These are phyloP conservation scores for Exophiala spinifera DNA, from an alignment of 2,329 filamentous ascomycete genomes.

Conservation along the genomic window DNA sequence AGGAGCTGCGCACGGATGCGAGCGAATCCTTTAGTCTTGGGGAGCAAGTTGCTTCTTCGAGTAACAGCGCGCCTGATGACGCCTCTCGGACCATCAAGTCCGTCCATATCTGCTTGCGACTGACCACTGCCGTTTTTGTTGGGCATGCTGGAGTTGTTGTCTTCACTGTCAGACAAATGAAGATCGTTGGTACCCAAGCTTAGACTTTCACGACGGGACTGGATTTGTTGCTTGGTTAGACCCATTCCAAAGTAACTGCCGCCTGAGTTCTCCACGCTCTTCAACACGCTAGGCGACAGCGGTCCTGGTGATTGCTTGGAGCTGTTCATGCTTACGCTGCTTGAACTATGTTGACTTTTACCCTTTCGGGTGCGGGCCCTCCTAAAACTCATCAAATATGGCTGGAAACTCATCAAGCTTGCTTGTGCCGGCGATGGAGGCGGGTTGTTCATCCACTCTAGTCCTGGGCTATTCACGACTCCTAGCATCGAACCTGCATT, in stretches of 20 bases:
- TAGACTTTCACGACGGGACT: constrained; percentile 77
- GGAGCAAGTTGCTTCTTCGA: constrained; percentile 81
- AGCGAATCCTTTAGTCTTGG: constrained; percentile 94
- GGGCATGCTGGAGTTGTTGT: constrained; percentile 55
- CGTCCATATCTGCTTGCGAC: constrained; percentile 32
- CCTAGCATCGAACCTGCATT: constrained; percentile 47
- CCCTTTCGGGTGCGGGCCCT: constrained; percentile 57
- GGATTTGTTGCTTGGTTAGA: constrained; percentile 45
- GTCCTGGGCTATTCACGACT: constrained; percentile 51
- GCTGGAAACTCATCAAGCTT: constrained; percentile 75
- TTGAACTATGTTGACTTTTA: constrained; percentile 63
- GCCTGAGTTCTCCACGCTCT: constrained; percentile 52
- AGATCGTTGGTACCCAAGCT: constrained; percentile 87
- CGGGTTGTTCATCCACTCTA: constrained; percentile 59
- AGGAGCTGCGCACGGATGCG: constrained; percentile 84
- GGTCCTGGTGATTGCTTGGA: constrained; percentile 68
- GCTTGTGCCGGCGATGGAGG: constrained; percentile 63
- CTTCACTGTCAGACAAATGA: constrained; percentile 72
- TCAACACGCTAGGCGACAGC: constrained; percentile 69
- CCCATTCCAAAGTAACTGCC: constrained; percentile 56
- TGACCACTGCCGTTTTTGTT: constrained; percentile 33
- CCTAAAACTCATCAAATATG: constrained; percentile 77
- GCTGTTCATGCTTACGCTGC: constrained; percentile 67
- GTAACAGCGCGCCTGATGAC: constrained; percentile 83
- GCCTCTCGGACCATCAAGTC: constrained; percentile 53